Conservation (phyloP, 2,329 filamentous ascomycete species). For the Raffaelea albimanens region DNA sequence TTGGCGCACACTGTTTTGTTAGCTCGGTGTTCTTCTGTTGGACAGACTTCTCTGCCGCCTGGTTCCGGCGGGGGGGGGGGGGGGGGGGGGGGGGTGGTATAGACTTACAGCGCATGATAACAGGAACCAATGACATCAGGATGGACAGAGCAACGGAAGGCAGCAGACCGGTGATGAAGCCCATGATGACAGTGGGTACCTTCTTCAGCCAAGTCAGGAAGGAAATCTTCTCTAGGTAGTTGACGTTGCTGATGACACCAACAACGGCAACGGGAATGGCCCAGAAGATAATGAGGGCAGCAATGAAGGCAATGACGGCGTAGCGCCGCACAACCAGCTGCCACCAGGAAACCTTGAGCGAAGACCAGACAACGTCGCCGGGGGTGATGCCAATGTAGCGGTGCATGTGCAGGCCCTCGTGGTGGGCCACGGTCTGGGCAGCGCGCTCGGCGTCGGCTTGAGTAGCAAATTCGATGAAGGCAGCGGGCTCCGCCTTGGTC, state of each 20-base stretch:
- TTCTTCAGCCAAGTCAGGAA: constrained; percentile 65
- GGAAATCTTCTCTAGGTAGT: constrained; percentile 52
- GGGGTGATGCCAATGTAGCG: constrained; percentile 78
- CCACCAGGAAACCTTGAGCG: constrained; percentile 79
- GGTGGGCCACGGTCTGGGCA: constrained; percentile 78
- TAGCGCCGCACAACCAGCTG: constrained; percentile 67
- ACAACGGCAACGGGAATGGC: constrained; percentile 66
- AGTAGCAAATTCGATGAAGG: constrained; percentile 82
- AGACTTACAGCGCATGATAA: constrained; percentile 65
- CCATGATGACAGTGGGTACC: constrained; percentile 62
- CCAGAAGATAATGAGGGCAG: constrained; percentile 81
- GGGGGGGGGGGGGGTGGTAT: too few species aligned
- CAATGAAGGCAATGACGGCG: constrained; percentile 60
- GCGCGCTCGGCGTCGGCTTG: constrained; percentile 80
- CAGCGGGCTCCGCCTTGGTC: constrained; percentile 58
- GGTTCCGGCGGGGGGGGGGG: too few species aligned
- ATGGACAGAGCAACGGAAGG: constrained; percentile 71
- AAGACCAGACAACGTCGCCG: constrained; percentile 77
- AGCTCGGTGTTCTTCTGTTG: too few species aligned
- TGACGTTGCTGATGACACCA: constrained; percentile 77
- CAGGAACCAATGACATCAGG: constrained; percentile 77
- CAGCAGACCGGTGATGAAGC: constrained; percentile 75
- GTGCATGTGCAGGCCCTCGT: constrained; percentile 77
- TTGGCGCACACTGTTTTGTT: constrained; percentile 64
- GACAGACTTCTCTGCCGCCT: too few species aligned